Conservation (phyloP, 2,329 filamentous ascomycete species). For the Aspergillus pseudoglaucus region DNA sequence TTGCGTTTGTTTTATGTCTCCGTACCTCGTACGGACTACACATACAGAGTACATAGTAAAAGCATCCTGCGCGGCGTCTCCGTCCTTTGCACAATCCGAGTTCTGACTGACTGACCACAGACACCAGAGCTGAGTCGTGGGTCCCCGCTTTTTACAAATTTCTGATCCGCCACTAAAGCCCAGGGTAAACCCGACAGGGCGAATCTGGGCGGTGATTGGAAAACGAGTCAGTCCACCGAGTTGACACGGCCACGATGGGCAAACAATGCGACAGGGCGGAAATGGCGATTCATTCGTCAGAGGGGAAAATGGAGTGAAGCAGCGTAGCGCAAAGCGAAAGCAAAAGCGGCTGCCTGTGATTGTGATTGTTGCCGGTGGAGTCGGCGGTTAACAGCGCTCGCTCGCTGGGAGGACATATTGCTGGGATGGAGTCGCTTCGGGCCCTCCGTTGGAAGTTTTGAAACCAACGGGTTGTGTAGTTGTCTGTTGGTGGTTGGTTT, state of each 20-base stretch:
- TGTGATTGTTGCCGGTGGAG: conserved; percentile 8
- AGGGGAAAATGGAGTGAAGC: background rate
- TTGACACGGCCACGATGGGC: conserved; percentile 6
- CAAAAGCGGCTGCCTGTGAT: conserved; percentile 12
- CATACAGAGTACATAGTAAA: no score
- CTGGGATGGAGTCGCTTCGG: background rate
- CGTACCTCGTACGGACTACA: no score
- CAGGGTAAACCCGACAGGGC: conserved; percentile 6
- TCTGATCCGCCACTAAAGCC: conserved; percentile 18
- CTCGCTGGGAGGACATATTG: background rate
- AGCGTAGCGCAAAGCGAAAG: background rate
- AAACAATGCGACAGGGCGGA: conserved; percentile 2
- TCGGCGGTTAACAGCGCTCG: conserved; percentile 12
- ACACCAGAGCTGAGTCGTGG: conserved; percentile 18
- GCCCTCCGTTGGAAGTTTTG: no score
- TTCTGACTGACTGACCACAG: background rate
- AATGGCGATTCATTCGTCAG: conserved; percentile 11
- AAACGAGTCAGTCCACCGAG: conserved; percentile 7
- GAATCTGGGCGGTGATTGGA: conserved; percentile 13
- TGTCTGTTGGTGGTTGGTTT: no score
- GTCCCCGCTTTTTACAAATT: conserved; percentile 4
- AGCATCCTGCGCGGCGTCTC: no score
- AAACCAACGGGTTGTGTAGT: no score
- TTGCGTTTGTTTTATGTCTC: no score
- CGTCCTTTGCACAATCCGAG: no score